Base-by-base conservation (phyloP, 352 stramenopile species). In the Phytopythium cucurbitacearum region DNA sequence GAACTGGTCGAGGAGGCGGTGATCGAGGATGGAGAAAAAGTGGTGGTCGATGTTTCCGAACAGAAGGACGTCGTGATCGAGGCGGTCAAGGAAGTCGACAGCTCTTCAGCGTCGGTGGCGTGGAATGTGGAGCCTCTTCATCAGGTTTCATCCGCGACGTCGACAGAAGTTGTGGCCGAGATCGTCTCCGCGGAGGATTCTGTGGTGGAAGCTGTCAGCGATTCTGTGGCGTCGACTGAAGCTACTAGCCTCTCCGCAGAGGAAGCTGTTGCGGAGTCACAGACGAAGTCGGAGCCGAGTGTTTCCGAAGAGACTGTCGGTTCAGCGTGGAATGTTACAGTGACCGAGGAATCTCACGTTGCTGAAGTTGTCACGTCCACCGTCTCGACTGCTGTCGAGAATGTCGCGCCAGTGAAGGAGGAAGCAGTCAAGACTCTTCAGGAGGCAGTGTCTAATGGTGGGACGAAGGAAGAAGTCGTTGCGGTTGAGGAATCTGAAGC, bases 61-160 rank as follows among this genome's bases (percentile, higher is more conserved):
- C 21, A 28, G 21, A 28, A 28, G 21, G 21, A 28, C 21, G 9
- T 39, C 12, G 45, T 47, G 7, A 36, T 43, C 3, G 59, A 57
- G 40, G 61, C 65, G 50, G 52, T 64, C 21, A 62, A 75, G 54
- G 52, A 63, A 28, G 59, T 62, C 37, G 40, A 36, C 12, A 39
- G 48, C 39, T 28, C 10, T 10, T 7, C 33, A 5, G 6, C 51
- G 28, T 69, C 60, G 7, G 48, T 44, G 36, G 45, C 64, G 15
- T 73, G 64, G 64, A 73, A 71, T 39, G 51, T 57, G 3, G 59
- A 57, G 42, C 57, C 58, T 39, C 57, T 60, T 12, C 55, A 65
- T 21, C 40, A 65, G 21, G 59, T 64, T 33, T 42, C 50, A 7
- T 53, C 61, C 16, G 2, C 46, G 38, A 45, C 55, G 35, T 8